Evolutionary conservation across 169 alveolate genomes (phyloP).

Genomic region (Eimeria sp.): DNA sequence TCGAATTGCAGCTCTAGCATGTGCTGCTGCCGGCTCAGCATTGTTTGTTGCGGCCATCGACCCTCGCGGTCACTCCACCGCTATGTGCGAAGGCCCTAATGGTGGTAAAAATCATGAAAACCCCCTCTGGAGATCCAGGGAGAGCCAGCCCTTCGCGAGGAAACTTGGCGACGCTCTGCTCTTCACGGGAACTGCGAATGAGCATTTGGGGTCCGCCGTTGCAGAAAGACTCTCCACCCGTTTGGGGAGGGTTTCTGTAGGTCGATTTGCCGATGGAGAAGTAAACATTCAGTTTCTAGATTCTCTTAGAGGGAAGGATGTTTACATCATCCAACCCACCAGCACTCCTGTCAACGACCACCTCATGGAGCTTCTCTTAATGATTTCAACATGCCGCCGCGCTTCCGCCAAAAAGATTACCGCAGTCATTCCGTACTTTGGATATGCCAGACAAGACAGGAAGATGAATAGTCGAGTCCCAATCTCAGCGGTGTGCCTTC

Average conservation of each 20-base stretch:
- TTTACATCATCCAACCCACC: constrained; percentile 97
- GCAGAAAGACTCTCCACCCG: constrained; percentile 79
- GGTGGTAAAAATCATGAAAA: constrained; percentile 22
- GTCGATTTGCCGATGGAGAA: constrained; percentile 84
- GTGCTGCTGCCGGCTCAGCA: constrained; percentile 27
- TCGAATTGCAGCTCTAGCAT: not conserved
- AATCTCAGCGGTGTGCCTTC: constrained; percentile 93
- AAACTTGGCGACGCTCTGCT: constrained; percentile 80
- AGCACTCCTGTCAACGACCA: constrained; percentile 98
- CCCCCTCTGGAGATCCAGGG: constrained; percentile 83
- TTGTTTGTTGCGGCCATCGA: not conserved
- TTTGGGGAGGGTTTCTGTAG: constrained; percentile 74
- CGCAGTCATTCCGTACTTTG: constrained; percentile 98
- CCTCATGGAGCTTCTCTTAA: constrained; percentile 96
- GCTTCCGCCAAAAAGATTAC: constrained; percentile 97
- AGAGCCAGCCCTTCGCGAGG: constrained; percentile 76
- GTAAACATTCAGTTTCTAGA: constrained; percentile 92
- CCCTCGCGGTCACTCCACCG: not conserved
- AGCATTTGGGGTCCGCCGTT: constrained; percentile 73
- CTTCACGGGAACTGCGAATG: constrained; percentile 81
- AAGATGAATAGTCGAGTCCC: constrained; percentile 94
- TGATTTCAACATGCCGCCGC: constrained; percentile 97
- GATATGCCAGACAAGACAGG: constrained; percentile 97
- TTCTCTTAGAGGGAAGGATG: constrained; percentile 95
- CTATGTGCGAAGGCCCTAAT: not conserved